Evolutionary conservation across 371 early-diverging fungal species (phyloP).

Genomic region (Mucor circinelloides): DNA sequence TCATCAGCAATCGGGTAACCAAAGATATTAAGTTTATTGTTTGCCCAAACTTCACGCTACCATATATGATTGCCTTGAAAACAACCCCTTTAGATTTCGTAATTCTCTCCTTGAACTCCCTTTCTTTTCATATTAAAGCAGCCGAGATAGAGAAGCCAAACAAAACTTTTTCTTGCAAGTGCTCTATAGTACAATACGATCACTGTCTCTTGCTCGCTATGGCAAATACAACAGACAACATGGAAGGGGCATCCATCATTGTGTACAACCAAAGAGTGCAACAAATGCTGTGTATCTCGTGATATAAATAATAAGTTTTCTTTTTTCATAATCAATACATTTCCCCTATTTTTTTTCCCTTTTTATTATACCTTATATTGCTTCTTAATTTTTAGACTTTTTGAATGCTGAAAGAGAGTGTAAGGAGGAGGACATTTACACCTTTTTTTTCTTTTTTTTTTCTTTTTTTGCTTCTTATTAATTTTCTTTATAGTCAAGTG

Average conservation of each 20-base stretch:
- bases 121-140: not conserved
- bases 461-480: not conserved
- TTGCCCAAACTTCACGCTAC: not conserved
- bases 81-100: not conserved
- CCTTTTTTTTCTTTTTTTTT: not conserved
- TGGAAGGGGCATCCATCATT: not conserved
- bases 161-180: not conserved
- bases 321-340: conserved; percentile 1
- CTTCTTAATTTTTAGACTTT: not conserved
- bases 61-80: not conserved
- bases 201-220: not conserved
- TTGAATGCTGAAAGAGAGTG: not conserved
- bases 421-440: not conserved
- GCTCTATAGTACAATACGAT: not conserved
- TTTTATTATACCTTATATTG: not conserved
- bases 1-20: not conserved
- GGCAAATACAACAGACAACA: not conserved
- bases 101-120: conserved; percentile 3
- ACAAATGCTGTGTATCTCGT: not conserved
- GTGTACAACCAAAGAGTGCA: not conserved
- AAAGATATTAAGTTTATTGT: not conserved
- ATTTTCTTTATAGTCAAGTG: not conserved
- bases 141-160: not conserved
- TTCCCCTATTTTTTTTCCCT: not conserved
- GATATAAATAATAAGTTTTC: not conserved